Conservation (phyloP, 768 basidiomycete genomes). For the Suillus decipiens region DNA sequence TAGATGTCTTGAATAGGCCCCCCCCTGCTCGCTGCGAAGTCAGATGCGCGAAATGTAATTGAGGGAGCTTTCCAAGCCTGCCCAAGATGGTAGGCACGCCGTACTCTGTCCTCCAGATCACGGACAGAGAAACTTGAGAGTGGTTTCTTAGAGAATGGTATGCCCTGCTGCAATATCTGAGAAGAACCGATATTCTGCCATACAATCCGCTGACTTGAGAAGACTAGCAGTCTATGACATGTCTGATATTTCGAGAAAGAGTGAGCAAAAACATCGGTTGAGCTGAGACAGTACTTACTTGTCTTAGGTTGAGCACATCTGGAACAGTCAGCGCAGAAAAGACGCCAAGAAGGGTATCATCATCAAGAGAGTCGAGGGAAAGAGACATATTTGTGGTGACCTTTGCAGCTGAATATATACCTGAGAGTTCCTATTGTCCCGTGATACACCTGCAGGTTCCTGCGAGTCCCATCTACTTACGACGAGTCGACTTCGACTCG, state of each 20-base stretch:
- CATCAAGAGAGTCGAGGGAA: constrained; percentile 29
- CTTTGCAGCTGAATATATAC: background rate
- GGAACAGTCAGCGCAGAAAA: constrained; percentile 39
- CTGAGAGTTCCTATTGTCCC: background rate
- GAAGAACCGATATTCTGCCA: constrained; percentile 54
- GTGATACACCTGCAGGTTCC: background rate
- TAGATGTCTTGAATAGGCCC: constrained; percentile 53
- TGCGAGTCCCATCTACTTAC: background rate
- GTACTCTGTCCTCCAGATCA: constrained; percentile 48
- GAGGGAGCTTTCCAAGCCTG: constrained; percentile 46
- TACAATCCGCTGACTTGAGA: constrained; percentile 53
- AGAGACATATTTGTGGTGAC: constrained; percentile 13
- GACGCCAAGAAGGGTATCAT: constrained; percentile 41
- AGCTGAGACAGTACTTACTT: constrained; percentile 34
- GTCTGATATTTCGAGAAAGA: constrained; percentile 36
- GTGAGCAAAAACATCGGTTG: background rate
- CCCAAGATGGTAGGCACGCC: constrained; percentile 47
- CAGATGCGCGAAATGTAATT: constrained; percentile 20
- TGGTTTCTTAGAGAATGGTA: constrained; percentile 49
- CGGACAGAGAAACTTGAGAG: constrained; percentile 38
- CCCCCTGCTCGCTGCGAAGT: constrained; percentile 31
- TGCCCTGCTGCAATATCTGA: constrained; percentile 46
- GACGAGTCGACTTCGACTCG: background rate
- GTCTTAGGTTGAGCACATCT: constrained; percentile 43
- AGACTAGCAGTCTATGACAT: constrained; percentile 45